These are phyloP conservation scores for Ceratopteris richardii DNA, from an alignment of 75 land plant species.

Conservation along the genomic window DNA sequence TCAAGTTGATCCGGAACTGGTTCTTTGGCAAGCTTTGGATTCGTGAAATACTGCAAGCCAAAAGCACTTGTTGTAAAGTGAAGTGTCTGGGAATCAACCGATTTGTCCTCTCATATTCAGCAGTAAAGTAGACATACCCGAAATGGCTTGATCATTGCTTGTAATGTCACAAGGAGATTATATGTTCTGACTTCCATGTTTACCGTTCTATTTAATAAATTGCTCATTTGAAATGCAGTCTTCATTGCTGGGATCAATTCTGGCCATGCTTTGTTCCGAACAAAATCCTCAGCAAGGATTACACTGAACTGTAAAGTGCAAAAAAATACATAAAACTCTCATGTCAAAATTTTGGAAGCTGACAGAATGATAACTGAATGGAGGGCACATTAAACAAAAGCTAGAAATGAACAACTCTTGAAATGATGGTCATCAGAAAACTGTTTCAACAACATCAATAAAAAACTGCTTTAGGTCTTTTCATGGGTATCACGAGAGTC, in stretches of 20 bases:
- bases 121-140: constrained; percentile 37
- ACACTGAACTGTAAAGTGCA: constrained; percentile 53
- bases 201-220: constrained; percentile 29
- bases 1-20: constrained; percentile 79
- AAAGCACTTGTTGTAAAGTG: neutral
- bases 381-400: no score
- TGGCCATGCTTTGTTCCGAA: constrained; percentile 69
- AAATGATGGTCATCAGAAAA: no score
- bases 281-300: constrained; percentile 51
- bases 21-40: constrained; percentile 70
- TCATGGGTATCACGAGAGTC: no score
- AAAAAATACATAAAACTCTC: constrained; percentile 9
- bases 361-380: no score
- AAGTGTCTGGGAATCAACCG: no score
- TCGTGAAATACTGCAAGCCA: constrained; percentile 63
- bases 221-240: constrained; percentile 53
- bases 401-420: no score
- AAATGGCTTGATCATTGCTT: constrained; percentile 62
- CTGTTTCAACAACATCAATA: no score
- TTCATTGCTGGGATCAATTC: constrained; percentile 61
- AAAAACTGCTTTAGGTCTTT: no score
- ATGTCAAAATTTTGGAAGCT: no score
- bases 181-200: constrained; percentile 38
- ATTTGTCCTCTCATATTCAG: constrained; percentile 1
- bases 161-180: constrained; percentile 56